Evolutionary conservation across 176 grass and related monocot genomes (phyloP), one percentile per base, ranked within the genome.

Genomic region (Triticum dicoccoides): DNA sequence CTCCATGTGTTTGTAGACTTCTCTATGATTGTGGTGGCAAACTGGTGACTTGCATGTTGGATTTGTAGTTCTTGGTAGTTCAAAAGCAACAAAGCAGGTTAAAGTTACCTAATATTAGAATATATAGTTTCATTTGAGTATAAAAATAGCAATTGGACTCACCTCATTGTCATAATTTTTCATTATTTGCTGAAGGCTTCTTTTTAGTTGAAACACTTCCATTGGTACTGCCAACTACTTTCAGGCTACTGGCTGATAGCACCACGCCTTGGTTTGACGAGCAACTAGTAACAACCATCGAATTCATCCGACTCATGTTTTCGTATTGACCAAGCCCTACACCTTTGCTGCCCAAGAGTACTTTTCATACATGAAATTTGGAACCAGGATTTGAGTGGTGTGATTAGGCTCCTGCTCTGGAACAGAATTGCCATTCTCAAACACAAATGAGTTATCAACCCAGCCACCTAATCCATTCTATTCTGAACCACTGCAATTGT

Each of bases 191-290:
- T 69, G 88, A 88, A 79, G 84, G 86, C 66, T 84, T 95, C 89
- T 92, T 98, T 76, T 83, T 76, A 77, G 49, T 82, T 64, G 93
- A 92, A 45, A 18, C 32, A 11, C n/a, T 33, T 80, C 73, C 84
- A 82, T 77, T 89, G 21, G 67, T 27, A 68, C 71, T 56, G 71
- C 38, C 71, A 32, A 45, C 51, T 62, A 42, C 33, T 87, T 98
- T 94, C 41, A 86, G 82, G 54, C 88, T 58, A 79, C 69, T 92
- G 75, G 76, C 70, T 79, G 84, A 70, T 74, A 86, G 32, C 21
- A 80, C n/a, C 82, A 87, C 76, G 51, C 88, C 90, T 89, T 91
- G 91, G 66, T 98, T 90, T 11, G 80, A 89, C 20, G 90, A 92
- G 70, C 78, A 88, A 47, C 91, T 92, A 35, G 84, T 92, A 62